Evolutionary conservation across 2,329 filamentous ascomycete species (phyloP), one percentile per base, ranked within the genome.

Genomic region (Xylaria hypoxylon): DNA sequence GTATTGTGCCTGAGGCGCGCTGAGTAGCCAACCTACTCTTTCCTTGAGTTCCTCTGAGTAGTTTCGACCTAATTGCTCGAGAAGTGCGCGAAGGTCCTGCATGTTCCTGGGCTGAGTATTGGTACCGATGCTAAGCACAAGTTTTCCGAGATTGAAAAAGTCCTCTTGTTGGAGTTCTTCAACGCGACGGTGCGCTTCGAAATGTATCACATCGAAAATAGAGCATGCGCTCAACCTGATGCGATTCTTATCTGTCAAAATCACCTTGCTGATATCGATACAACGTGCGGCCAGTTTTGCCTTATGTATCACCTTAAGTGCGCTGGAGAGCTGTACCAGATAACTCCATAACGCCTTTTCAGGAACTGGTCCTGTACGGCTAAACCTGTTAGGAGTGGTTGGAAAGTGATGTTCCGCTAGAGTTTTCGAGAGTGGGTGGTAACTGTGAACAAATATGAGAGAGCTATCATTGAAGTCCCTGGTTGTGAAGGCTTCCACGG

Each of bases 381-480:
- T 81, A 72, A 77, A 83, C 64, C 82, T 83, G 77, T 63, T 84
- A 77, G 78, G 84, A 78, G 78, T 84, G 78, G 78, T 79, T 24
- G 82, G 73, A 68, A 94, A 89, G 74, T 97, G 92, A 73, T 92
- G 88, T 75, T 98, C 95, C 38, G 91, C 88, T 26, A 99, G 85
- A 0, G 95, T 97, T 79, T 96, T 96, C 2, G 95, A 93, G 22
- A 96, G 85, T 1, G 96, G 95, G 75, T 96, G 92, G 76, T 97
- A 99, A 77, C 97, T 93, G 68, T 93, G 96, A 26, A 97, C 94
- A 74, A 99, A 92, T 55, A 99, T 91, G 61, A 99, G 86, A 2
- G 96, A 98, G 79, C 93, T 97, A 78, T 98, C 96, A 62, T 93
- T 93, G 78, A 99, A 99, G 28, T 91, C 92, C 68, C 94, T 86